phyloP scores from a whole-genome alignment of 2,329 filamentous ascomycete genomes.

The Delphinella strobiligena region DNA sequence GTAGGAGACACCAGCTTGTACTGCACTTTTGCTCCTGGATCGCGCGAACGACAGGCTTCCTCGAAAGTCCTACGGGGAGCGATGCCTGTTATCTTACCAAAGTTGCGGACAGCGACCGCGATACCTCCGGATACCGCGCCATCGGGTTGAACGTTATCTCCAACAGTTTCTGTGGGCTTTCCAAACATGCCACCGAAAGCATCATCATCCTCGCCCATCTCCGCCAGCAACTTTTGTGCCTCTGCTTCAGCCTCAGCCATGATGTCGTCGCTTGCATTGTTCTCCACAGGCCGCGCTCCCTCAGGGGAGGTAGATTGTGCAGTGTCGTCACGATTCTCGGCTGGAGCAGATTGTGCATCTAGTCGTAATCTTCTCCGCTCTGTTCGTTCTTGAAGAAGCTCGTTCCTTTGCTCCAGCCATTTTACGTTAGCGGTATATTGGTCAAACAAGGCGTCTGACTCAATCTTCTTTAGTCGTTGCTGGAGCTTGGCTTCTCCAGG shows the following conservation, averaged over 20 bases:
- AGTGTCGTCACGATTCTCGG: conserved; percentile 8
- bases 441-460: conserved; percentile 47
- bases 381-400: conserved; percentile 28
- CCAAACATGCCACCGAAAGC: conserved; percentile 47
- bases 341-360: too few species aligned
- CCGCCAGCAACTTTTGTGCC: conserved; percentile 18
- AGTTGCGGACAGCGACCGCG: conserved; percentile 56
- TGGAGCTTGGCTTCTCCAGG: conserved; percentile 52
- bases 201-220: conserved; percentile 41
- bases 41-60: conserved; percentile 76
- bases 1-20: conserved; percentile 62
- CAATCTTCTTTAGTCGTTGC: conserved; percentile 63
- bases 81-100: conserved; percentile 70
- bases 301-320: not conserved
- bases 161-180: conserved; percentile 13
- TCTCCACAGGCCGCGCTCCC: conserved; percentile 1
- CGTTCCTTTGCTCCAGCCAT: conserved; percentile 33
- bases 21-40: conserved; percentile 53
- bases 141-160: not conserved
- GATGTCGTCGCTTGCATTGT: conserved; percentile 29
- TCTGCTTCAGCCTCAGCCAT: conserved; percentile 34
- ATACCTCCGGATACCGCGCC: conserved; percentile 9
- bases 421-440: conserved; percentile 31
- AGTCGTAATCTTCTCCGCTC: conserved; percentile 20
- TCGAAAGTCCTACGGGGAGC: conserved; percentile 67